Base-by-base conservation (phyloP, 1,284 basidiomycete genomes). In the Inonotus hispidus region DNA sequence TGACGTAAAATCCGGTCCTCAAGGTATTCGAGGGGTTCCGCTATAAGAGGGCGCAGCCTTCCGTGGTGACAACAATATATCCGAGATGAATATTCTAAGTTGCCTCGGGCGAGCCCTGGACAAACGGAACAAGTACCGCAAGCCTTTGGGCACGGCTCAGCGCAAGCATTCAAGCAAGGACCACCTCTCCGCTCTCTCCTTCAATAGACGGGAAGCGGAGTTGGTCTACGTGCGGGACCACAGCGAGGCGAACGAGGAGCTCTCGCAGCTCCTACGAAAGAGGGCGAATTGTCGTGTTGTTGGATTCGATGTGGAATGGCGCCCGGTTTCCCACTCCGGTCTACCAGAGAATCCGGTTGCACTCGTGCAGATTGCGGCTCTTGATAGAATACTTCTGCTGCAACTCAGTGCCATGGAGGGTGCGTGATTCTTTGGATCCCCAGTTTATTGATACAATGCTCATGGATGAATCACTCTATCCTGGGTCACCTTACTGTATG, bases 261-360 rank as follows among this genome's bases (percentile, higher is more conserved):
- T 53, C 5, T 1, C 50, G 5, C 14, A 5, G 27, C 10, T 52
- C 35, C 29, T 35, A 11, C 50, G 32, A 32, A 16, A 14, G n/a
- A 5, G 2, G 11, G 41, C 19, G 41, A 16, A 4, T 32, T 32
- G 19, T n/a, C 23, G 53, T 8, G 25, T 63, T n/a, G 67, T 86
- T 56, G 88, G 88, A 39, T 84, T 91, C 63, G 88, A 91, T 68
- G 75, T 88, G 41, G 88, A 91, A 71, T 91, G 88, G 88, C 81
- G 79, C 63, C 88, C 88, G 0, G 81, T 67, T 23, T 83, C 73
- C 65, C 62, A 67, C 49, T 82, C 80, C 66, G 38, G 37, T 1
- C 43, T 47, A n/a, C 27, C 32, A 14, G 80, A 83, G 70, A 87
- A 90, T 66, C 84, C 78, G 14, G 83, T 88, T 29, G 83, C 89